Base-by-base conservation (phyloP, 805 yeast genomes). In the Hanseniaspora occidentalis region DNA sequence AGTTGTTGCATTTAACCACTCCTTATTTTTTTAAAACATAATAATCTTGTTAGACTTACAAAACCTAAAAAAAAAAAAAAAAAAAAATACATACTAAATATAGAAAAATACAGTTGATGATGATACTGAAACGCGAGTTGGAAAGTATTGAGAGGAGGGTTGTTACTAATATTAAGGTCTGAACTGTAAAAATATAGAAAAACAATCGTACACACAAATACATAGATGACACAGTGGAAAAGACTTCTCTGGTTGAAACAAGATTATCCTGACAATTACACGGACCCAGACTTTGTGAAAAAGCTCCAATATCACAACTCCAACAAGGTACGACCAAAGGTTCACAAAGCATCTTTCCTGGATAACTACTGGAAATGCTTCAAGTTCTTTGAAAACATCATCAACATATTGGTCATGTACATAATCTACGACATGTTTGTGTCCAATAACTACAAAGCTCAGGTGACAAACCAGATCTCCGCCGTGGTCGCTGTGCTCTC, bases 261-360 rank as follows among this genome's bases (percentile, higher is more conserved):
- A 56, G 81, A 81, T 11, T 88, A 77, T 53, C 94, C 95, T 0
- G 98, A 89, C 57, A 92, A 88, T 58, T 84, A 84, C 60, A 89
- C 95, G 1, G 94, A 86, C 54, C 61, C 64, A 2, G 71, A 86
- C 2, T 89, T 89, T 54, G 65, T 88, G n/a, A 31, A 47, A 14
- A 47, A 45, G 19, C 36, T 49, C 13, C 40, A 44, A n/a, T 41
- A 40, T n/a, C 45, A 52, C 33, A 29, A 29, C 8, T 29, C 17
- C 4, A 29, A 29, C 17, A 16, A 14, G 16, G 17, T n/a, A 4
- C n/a, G 18, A n/a, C 16, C 16, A 29, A 16, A n/a, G 4, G 29
- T 14, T 8, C n/a, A 29, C 18, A 29, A 29, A 29, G 8, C 33
- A 29, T n/a, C 16, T 4, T 29, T 29, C 16, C 8, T n/a, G 18